Evolutionary conservation across 2,329 filamentous ascomycete genomes (phyloP), one percentile per base, ranked within the genome.

Genomic region (Cladosporium oxysporum): DNA sequence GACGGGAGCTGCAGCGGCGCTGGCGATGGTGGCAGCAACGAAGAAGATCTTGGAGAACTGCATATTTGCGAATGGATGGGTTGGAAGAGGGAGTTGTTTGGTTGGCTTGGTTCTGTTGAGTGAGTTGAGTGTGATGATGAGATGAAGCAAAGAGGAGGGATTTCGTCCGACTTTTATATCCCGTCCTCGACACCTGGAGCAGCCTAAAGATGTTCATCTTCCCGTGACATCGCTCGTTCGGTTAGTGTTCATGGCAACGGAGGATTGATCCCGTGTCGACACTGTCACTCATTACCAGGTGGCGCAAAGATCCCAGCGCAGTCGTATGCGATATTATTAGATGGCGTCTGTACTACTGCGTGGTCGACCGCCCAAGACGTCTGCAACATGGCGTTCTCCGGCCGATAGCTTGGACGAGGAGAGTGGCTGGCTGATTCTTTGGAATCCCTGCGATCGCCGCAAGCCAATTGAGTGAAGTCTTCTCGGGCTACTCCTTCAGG

Each of bases 1-100:
- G 10, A 18, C n/a, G 52, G 52, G 52, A 33, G 52, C 52, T 12
- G 52, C 52, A 14, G 52, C 52, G 8, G 52, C 52, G 18, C 28
- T 33, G 52, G 52, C 52, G 29, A 55, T 29, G 29, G 52, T 55
- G 28, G 52, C 52, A 18, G 52, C 52, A 29, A 33, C 29, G 28
- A 55, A 18, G 28, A 55, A 55, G 52, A 55, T 29, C 52, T 55
- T 55, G 52, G 52, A 55, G 52, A 55, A 55, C 26, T 55, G 52
- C 52, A 55, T 55, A 29, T 55, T 55, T 55, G 52, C 52, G 33
- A 7, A 6, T 29, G 28, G 18, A 21, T 21, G 28, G 28, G 4
- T 55, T 29, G 28, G 16, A 55, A 55, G 7, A 31, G 50, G 26
- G 23, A n/a, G 23, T 18, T 18, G 50, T 21, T 28, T 55, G 52